Conservation (phyloP, 805 yeast genomes). For the Metschnikowia continentalis region DNA sequence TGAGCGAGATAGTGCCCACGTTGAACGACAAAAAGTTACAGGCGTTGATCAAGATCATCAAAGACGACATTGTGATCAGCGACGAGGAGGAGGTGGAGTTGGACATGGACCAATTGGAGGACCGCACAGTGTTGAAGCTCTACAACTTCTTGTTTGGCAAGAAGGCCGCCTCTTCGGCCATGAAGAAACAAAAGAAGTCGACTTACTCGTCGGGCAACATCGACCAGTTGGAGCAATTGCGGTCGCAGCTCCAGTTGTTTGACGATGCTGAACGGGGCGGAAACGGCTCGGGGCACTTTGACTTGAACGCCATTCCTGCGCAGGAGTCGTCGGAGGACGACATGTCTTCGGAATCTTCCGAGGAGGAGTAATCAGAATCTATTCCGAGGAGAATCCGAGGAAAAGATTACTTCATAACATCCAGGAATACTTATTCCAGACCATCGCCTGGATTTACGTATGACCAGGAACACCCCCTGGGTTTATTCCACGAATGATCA, state of each 20-base stretch:
- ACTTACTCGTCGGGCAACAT: constrained; percentile 28
- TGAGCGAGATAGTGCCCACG: constrained; percentile 78
- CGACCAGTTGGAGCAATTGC: constrained; percentile 62
- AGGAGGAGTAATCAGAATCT: constrained; percentile 51
- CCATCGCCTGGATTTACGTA: too few species aligned
- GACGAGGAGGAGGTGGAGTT: constrained; percentile 91
- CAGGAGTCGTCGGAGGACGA: constrained; percentile 52
- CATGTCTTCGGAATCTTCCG: constrained; percentile 54
- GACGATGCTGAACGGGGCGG: constrained; percentile 30
- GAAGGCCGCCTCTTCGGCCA: constrained; percentile 36
- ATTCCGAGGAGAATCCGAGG: too few species aligned
- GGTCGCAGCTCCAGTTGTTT: constrained; percentile 45
- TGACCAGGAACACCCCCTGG: too few species aligned
- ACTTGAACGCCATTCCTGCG: constrained; percentile 33
- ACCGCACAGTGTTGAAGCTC: constrained; percentile 72
- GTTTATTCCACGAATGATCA: too few species aligned
- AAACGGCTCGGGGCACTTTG: constrained; percentile 23
- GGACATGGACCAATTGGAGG: constrained; percentile 90
- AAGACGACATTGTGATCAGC: constrained; percentile 52
- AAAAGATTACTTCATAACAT: too few species aligned
- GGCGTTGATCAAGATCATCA: constrained; percentile 79
- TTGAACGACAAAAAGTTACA: constrained; percentile 76
- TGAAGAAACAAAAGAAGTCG: constrained; percentile 41
- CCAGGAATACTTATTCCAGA: too few species aligned
- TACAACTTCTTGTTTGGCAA: constrained; percentile 69